Conservation (phyloP, 1,284 basidiomycete genomes). For the Somion occarium region DNA sequence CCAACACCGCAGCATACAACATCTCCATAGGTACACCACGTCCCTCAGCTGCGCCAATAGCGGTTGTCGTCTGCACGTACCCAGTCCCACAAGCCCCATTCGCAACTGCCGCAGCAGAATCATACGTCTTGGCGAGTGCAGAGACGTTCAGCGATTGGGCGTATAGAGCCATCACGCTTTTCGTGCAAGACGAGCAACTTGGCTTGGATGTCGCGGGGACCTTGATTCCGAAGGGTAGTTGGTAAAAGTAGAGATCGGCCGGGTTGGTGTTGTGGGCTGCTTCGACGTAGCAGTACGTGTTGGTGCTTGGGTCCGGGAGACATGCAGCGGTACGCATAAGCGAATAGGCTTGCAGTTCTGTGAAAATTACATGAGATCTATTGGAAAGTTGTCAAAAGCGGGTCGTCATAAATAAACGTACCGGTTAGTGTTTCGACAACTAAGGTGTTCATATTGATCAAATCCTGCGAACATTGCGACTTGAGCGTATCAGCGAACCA, state of each 20-base stretch:
- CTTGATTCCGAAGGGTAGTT: constrained; percentile 49
- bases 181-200: constrained; percentile 56
- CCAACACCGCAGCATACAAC: neutral
- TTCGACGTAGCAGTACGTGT: constrained; percentile 67
- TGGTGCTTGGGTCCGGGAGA: constrained; percentile 44
- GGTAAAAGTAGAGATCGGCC: constrained; percentile 63
- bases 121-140: constrained; percentile 37
- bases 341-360: constrained; percentile 54
- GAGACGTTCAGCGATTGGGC: constrained; percentile 17
- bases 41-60: neutral
- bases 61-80: constrained; percentile 22
- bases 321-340: constrained; percentile 57
- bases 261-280: constrained; percentile 50
- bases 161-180: constrained; percentile 49
- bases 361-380: too few species aligned
- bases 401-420: constrained; percentile 26
- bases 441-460: constrained; percentile 43
- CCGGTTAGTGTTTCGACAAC: constrained; percentile 50
- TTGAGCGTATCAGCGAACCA: constrained; percentile 50
- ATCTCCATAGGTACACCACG: neutral
- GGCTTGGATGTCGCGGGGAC: constrained; percentile 40
- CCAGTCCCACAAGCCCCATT: constrained; percentile 31
- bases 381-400: too few species aligned
- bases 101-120: constrained; percentile 27
- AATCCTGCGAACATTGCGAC: constrained; percentile 46